These are phyloP conservation scores for Candida rishiriensis DNA, from an alignment of 805 yeast genomes.

Conservation along the genomic window DNA sequence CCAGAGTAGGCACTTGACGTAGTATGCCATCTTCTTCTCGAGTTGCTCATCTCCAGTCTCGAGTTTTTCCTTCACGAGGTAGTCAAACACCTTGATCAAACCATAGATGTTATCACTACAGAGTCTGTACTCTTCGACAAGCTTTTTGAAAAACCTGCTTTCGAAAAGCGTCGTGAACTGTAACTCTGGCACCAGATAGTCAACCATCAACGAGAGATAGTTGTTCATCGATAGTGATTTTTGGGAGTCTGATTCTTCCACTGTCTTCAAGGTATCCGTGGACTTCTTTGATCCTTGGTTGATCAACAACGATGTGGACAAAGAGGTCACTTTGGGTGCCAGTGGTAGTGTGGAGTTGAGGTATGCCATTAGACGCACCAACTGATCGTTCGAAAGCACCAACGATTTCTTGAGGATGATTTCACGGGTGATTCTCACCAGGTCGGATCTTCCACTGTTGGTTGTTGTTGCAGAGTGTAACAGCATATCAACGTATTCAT, in stretches of 20 bases:
- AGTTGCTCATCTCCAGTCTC: slow-evolving; percentile 4
- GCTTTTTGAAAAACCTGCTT: slow-evolving; percentile 24
- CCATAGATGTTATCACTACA: slow-evolving; percentile 32
- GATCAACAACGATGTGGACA: slow-evolving; percentile 23
- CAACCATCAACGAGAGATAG: slow-evolving; percentile 29
- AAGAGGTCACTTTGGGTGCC: neutral
- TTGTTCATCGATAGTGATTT: slow-evolving; percentile 20
- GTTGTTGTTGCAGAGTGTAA: slow-evolving; percentile 14
- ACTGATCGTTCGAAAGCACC: slow-evolving; percentile 17
- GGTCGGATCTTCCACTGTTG: slow-evolving; percentile 10
- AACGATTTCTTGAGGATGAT: slow-evolving; percentile 25
- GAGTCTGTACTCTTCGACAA: slow-evolving; percentile 32
- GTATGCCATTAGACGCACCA: slow-evolving; percentile 23
- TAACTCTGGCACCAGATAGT: slow-evolving; percentile 16
- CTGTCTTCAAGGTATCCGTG: neutral
- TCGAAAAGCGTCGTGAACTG: slow-evolving; percentile 15
- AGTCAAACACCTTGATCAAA: slow-evolving; percentile 25
- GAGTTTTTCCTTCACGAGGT: slow-evolving; percentile 3
- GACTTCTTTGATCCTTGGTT: slow-evolving; percentile 29
- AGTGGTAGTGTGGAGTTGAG: slow-evolving; percentile 14
- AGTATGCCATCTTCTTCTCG: slow-evolving; percentile 24
- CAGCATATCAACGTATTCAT: slow-evolving; percentile 18
- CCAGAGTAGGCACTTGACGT: slow-evolving; percentile 24
- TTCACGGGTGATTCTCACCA: slow-evolving; percentile 28
- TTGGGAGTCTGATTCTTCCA: neutral